Evolutionary conservation across 192 early-diverging fungal species (phyloP).

Genomic region (Coemansia erecta): DNA sequence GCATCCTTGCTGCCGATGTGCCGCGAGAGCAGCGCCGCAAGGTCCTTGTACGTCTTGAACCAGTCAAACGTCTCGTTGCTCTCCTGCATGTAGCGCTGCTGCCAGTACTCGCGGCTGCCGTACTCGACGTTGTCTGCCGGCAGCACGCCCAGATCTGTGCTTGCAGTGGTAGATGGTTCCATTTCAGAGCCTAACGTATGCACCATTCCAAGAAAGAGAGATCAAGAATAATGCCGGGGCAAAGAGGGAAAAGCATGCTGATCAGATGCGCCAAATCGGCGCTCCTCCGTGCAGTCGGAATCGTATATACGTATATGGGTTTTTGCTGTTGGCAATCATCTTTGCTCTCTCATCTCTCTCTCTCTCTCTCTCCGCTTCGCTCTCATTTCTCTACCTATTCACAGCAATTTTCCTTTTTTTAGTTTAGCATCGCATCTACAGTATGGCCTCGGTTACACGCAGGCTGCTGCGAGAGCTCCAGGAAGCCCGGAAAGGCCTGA

Average conservation of each 20-base stretch:
- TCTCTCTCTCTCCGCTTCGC: not conserved
- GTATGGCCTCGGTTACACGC: constrained; percentile 48
- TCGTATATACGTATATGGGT: no score
- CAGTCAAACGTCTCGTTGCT: constrained; percentile 71
- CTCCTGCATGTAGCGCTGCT: constrained; percentile 60
- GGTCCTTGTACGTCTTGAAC: constrained; percentile 80
- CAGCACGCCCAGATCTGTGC: constrained; percentile 49
- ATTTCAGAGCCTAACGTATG: not conserved
- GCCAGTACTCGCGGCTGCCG: constrained; percentile 78
- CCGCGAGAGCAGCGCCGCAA: constrained; percentile 61
- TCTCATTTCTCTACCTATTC: not conserved
- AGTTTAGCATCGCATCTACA: not conserved
- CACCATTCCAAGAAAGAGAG: not conserved
- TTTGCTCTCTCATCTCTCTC: not conserved
- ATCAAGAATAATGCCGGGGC: not conserved
- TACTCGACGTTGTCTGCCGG: constrained; percentile 70
- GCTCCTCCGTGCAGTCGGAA: no score
- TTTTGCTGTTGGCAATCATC: no score
- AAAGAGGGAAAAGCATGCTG: no score
- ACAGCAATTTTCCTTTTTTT: not conserved
- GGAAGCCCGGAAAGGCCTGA: constrained; percentile 37
- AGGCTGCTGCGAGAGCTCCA: constrained; percentile 61
- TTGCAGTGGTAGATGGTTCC: constrained; percentile 6
- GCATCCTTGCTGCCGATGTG: constrained; percentile 56
- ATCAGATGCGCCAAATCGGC: no score